Evolutionary conservation across 139 green algal species (phyloP).

Genomic region (Spirogloea muscicola): DNA sequence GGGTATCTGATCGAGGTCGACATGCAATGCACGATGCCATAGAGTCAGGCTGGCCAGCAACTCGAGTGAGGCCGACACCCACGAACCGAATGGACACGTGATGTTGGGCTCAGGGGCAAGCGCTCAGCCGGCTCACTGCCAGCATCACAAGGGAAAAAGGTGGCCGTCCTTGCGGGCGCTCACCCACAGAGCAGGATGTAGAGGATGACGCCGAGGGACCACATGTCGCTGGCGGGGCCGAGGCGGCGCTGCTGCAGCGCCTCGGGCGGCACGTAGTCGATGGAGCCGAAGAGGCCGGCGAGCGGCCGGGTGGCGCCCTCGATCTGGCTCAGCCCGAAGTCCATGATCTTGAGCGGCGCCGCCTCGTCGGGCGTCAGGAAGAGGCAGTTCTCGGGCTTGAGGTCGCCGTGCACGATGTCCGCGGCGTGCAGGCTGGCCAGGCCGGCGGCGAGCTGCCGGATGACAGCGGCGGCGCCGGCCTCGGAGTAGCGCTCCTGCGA

Average conservation of each 20-base stretch:
- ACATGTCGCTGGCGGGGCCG: constrained; percentile 88
- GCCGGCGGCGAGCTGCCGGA: constrained; percentile 39
- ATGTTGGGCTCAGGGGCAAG: no score
- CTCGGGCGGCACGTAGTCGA: constrained; percentile 51
- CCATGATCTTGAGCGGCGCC: constrained; percentile 82
- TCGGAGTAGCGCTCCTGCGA: constrained; percentile 46
- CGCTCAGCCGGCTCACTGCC: no score
- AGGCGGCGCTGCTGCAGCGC: constrained; percentile 54
- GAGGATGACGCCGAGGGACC: constrained; percentile 91
- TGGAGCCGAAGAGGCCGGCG: constrained; percentile 37
- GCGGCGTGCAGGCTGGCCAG: constrained; percentile 35
- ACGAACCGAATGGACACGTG: no score
- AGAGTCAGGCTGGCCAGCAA: no score
- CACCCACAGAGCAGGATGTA: constrained; percentile 92
- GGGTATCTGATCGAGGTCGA: no score
- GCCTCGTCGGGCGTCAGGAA: constrained; percentile 65
- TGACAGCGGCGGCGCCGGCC: constrained; percentile 9
- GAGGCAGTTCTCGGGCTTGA: constrained; percentile 94
- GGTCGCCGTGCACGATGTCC: constrained; percentile 54
- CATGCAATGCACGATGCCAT: no score
- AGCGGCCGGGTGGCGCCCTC: constrained; percentile 6
- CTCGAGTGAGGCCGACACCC: no score
- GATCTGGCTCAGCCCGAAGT: constrained; percentile 77
- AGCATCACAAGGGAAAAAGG: no score
- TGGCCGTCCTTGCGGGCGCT: background rate